Base-by-base conservation (phyloP, 768 basidiomycete genomes). In the Phanerodontia chrysosporium region DNA sequence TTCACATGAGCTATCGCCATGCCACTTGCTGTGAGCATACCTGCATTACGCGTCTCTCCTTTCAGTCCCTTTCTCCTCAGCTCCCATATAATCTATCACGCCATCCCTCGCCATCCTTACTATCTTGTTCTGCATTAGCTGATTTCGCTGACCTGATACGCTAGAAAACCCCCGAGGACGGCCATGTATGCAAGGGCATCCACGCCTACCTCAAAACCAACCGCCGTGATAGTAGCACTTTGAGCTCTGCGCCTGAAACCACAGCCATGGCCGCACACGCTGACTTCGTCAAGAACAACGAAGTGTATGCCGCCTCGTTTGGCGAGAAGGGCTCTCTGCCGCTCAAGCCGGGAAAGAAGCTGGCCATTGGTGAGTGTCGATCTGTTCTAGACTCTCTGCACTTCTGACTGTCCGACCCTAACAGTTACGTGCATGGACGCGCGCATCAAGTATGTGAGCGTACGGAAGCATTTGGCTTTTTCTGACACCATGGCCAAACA, bases 391-490 rank as follows among this genome's bases (percentile, higher is more conserved):
- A 30, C 14, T n/a, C 46, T 45, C 35, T 6, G 49, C 29, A 22
- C 25, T 45, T 2, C 27, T 44, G 16, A 24, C 25, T 7, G 57
- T 49, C 36, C 14, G 22, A 16, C 44, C 27, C 49, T 1, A 22
- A 5, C 60, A 84, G 82, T 85, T 28, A 85, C 85, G 21, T 88
- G 86, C 74, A 90, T 89, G 86, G 87, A 89, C 68, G 85, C 86
- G 51, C 83, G 87, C 54, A 75, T 89, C 62, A 82, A 88, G 84
- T 87, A 66, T 66, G 75, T 58, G 25, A 3, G 25, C 55, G 29
- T 29, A 8, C 8, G 27, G 4, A 35, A 35, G 45, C 42, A 21
- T 44, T 25, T 29, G 18, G 28, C 14, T 7, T 14, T 35, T 35
- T 7, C 32, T 35, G 32, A 35, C 52, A 57, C 53, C 13, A 56